phyloP scores from a whole-genome alignment of 148 eudicot species.

The Chenopodium quinoa region DNA sequence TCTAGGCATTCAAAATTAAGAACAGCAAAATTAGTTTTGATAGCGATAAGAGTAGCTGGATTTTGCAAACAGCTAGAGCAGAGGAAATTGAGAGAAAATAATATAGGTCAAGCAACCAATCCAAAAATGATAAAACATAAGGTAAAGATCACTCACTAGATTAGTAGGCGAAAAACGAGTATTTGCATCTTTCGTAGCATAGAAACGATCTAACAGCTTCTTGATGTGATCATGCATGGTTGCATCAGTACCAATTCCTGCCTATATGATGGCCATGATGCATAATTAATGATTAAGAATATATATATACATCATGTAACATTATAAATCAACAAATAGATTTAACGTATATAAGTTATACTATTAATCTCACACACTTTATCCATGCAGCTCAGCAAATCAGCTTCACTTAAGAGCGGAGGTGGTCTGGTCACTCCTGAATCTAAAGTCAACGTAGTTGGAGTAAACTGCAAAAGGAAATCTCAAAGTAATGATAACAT shows the following conservation, averaged over 20 bases:
- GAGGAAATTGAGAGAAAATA: not conserved
- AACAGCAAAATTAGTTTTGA: not conserved
- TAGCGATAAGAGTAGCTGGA: not conserved
- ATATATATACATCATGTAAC: not conserved
- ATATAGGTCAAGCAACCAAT: not conserved
- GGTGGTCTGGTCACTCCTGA: constrained; percentile 95
- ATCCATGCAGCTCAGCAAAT: constrained; percentile 86
- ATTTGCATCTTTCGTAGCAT: constrained; percentile 87
- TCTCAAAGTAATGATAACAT: not conserved
- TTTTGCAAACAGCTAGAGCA: not conserved
- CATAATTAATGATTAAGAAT: not conserved
- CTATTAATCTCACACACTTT: constrained; percentile 52
- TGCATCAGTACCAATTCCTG: constrained; percentile 97
- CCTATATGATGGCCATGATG: constrained; percentile 36
- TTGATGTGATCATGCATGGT: constrained; percentile 99
- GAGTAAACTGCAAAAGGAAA: constrained; percentile 59
- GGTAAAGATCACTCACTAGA: constrained; percentile 50
- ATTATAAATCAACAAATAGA: not conserved
- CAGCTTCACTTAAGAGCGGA: constrained; percentile 92
- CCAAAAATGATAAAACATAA: not conserved
- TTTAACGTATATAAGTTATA: not conserved
- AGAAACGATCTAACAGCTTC: constrained; percentile 90
- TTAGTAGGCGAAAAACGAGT: constrained; percentile 88
- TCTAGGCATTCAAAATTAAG: not conserved
- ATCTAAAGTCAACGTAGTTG: constrained; percentile 78